Conservation (phyloP, 371 early-diverging fungal species). For the Apophysomyces ossiformis region DNA sequence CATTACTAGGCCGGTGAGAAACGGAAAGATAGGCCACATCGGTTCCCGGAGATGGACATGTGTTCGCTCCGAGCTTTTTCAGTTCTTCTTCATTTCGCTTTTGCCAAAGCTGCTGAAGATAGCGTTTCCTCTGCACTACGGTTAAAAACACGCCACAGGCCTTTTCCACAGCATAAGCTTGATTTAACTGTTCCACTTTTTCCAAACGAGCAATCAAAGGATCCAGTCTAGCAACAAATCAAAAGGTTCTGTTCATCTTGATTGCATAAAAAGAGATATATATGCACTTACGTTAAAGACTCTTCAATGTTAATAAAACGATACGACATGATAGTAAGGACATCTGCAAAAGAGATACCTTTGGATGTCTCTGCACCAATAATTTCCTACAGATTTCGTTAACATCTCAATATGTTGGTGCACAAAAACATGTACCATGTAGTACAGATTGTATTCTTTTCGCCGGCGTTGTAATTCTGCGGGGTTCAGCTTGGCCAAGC, state of each 20-base stretch:
- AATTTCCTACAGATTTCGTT: constrained; percentile 38
- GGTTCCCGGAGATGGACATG: constrained; percentile 13
- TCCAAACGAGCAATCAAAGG: constrained; percentile 47
- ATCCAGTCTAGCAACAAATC: constrained; percentile 30
- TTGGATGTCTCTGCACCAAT: constrained; percentile 40
- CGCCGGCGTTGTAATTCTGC: constrained; percentile 36
- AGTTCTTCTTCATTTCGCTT: constrained; percentile 51
- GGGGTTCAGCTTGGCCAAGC: constrained; percentile 30
- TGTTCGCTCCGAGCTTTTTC: constrained; percentile 26
- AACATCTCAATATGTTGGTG: background rate
- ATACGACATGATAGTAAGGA: constrained; percentile 55
- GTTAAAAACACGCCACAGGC: constrained; percentile 51
- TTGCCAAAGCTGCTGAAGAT: constrained; percentile 45
- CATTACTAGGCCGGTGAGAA: background rate
- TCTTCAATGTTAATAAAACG: constrained; percentile 56
- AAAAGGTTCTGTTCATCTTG: background rate
- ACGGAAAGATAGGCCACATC: constrained; percentile 9
- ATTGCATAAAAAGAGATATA: background rate
- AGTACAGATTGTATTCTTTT: constrained; percentile 52
- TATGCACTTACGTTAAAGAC: constrained; percentile 50
- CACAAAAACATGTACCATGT: constrained; percentile 34
- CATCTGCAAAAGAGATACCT: constrained; percentile 61
- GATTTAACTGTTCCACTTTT: constrained; percentile 44
- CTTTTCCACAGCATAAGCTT: constrained; percentile 49
- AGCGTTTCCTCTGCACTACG: constrained; percentile 43